A percentile compares a stretch with the other conserved stretches of the same genome.
These are phyloP conservation scores for Proliferodiscus dingleyae DNA, from an alignment of 2,329 filamentous ascomycete genomes.

Conservation along the genomic window DNA sequence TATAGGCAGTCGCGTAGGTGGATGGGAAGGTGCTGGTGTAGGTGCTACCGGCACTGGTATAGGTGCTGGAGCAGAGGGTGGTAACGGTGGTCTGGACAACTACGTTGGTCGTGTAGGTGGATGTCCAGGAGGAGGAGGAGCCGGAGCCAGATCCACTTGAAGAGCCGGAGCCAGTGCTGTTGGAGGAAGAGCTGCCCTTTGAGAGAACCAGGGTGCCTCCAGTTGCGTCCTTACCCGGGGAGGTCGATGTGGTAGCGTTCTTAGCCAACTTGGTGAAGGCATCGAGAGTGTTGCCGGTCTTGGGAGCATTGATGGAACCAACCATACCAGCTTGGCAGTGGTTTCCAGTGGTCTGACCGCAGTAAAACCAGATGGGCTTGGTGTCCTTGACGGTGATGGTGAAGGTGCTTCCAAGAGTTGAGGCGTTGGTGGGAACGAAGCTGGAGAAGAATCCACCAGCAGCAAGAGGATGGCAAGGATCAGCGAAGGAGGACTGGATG, in stretches of 20 bases:
- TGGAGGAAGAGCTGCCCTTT: constrained; percentile 12
- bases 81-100: not conserved
- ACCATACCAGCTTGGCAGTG: constrained; percentile 49
- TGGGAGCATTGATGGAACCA: constrained; percentile 41
- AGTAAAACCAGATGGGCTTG: constrained; percentile 41
- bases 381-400: constrained; percentile 36
- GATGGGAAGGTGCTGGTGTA: constrained; percentile 12
- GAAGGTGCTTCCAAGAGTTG: constrained; percentile 34
- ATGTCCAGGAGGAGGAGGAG: constrained; percentile 1
- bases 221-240: constrained; percentile 30
- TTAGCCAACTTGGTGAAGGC: constrained; percentile 34
- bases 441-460: constrained; percentile 36
- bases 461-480: constrained; percentile 38
- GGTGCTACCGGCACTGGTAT: not conserved
- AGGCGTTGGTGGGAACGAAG: constrained; percentile 34
- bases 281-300: constrained; percentile 35
- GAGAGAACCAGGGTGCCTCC: constrained; percentile 30
- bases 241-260: constrained; percentile 32
- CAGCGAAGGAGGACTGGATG: constrained; percentile 36
- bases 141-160: not conserved
- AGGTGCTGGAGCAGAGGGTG: not conserved
- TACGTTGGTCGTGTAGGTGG: constrained; percentile 2
- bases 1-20: constrained; percentile 13
- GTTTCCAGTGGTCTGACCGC: constrained; percentile 26
- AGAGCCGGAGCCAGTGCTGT: not conserved